Base-by-base conservation (phyloP, 1,284 basidiomycete species). In the Xerocomus cyaneibrunnescens region DNA sequence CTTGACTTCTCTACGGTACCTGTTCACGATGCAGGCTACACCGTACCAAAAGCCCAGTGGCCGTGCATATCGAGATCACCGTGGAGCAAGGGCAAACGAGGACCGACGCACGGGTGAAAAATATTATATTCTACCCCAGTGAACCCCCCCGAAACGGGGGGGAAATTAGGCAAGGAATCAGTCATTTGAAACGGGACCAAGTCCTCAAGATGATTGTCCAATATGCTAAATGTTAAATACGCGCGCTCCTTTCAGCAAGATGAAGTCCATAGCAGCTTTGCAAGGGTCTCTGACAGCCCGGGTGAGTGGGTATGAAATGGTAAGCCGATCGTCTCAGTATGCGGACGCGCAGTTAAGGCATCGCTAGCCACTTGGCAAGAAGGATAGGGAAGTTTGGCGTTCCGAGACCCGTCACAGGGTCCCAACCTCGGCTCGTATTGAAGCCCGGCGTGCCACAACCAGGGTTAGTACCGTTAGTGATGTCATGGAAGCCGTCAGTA, bases 381-480 rank as follows among this genome's bases (percentile, higher is more conserved):
- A 73, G 54, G 0, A 13, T 37, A 3, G 55, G 49, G 42, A 72
- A 72, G 17, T 56, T 63, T n/a, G 65, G 71, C 9, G 70, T 72
- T 19, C 72, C 72, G 2, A 71, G 57, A 19, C 69, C 71, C n/a
- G 71, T 72, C 17, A 72, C 70, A 8, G 74, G 74, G 45, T 74
- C 74, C 73, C 73, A 75, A 3, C 74, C 73, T 10, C 44, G 16
- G 28, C 62, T 61, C 13, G 74, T 66, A 31, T 65, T 63, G 64
- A 66, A 74, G 2, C 73, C 73, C 4, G 50, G 51, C 13, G 71
- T 75, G 40, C 68, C 69, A 48, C 74, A 76, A 3, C 74, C 74
- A 0, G 73, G 69, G 55, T 76, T 76, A 23, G 64, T 68, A 4
- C 79, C 79, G 23, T 62, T 66, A 0, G 71, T 75, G 51, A 80